A percentile compares a stretch with the other conserved stretches of the same genome.
These are phyloP conservation scores for Ustilago trichophora DNA, from an alignment of 1,284 basidiomycete genomes.

Conservation along the genomic window DNA sequence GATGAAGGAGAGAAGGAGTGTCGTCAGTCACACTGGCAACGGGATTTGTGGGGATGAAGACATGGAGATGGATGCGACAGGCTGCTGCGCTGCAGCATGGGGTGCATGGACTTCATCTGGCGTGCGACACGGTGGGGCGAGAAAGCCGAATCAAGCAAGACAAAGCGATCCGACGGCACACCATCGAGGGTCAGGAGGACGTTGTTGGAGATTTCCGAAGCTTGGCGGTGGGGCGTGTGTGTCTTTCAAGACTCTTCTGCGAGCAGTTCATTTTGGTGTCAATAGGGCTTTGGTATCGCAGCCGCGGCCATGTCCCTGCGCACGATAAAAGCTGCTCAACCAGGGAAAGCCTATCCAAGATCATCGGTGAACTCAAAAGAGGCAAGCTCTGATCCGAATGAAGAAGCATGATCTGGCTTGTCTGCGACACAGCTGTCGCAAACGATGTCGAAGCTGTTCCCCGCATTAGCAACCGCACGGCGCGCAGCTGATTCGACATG, in stretches of 20 bases:
- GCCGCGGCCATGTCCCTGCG: no score
- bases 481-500: no score
- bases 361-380: conserved; percentile 7
- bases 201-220: not conserved
- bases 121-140: not conserved
- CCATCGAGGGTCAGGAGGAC: no score
- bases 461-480: not conserved
- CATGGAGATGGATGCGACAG: conserved; percentile 3
- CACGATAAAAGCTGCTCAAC: conserved; percentile 2
- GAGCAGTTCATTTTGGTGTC: not conserved
- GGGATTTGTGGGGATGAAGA: not conserved
- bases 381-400: not conserved
- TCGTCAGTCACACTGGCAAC: conserved; percentile 1
- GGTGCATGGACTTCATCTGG: conserved; percentile 2
- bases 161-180: not conserved
- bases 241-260: not conserved
- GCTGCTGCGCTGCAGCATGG: conserved; percentile 5
- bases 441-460: not conserved
- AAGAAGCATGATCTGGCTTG: not conserved
- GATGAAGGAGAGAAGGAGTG: not conserved
- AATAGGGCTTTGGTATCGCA: not conserved
- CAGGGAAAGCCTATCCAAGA: not conserved
- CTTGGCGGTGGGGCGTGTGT: not conserved
- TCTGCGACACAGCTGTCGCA: not conserved
- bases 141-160: conserved; percentile 12